Percentiles rank a stretch among this genome's conserved stretches.
Conservation (phyloP, 176 grass and related monocot genomes). For the Melocanna baccifera region DNA sequence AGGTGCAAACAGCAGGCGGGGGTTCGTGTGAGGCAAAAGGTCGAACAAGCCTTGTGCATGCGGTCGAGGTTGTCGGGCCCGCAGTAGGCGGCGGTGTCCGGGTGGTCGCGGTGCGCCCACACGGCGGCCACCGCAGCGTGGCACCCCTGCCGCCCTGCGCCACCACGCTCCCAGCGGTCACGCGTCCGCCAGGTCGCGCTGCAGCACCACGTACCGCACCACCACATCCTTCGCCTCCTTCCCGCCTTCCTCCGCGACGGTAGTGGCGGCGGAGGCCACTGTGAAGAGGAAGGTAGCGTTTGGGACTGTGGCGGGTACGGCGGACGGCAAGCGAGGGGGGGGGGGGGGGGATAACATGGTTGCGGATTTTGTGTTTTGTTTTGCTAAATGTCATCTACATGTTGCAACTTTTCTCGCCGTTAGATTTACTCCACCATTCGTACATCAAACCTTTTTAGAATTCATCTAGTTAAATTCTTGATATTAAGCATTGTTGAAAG, state of each 20-base stretch:
- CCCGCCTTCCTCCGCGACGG: not conserved
- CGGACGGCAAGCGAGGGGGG: slow-evolving; percentile 27
- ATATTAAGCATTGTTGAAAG: not conserved
- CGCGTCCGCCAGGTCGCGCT: slow-evolving; percentile 77
- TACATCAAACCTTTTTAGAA: not conserved
- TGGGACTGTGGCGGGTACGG: not conserved
- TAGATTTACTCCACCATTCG: not conserved
- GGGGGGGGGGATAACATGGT: slow-evolving; percentile 19
- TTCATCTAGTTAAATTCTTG: not conserved
- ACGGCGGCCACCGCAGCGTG: slow-evolving; percentile 72
- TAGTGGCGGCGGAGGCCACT: not conserved
- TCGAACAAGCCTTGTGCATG: slow-evolving; percentile 90
- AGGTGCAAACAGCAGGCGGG: not conserved
- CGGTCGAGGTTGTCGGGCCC: slow-evolving; percentile 53
- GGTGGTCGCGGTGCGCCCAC: slow-evolving; percentile 64
- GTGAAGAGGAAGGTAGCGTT: slow-evolving; percentile 28
- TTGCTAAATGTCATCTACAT: not conserved
- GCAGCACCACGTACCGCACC: slow-evolving; percentile 86
- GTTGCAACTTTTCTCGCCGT: not conserved
- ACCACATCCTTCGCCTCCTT: slow-evolving; percentile 46
- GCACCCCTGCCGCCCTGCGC: slow-evolving; percentile 82
- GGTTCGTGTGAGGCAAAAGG: slow-evolving; percentile 43
- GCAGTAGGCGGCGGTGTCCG: slow-evolving; percentile 60
- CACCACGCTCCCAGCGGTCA: slow-evolving; percentile 87
- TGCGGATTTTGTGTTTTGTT: not conserved